These are phyloP conservation scores for Cantharellus cinnabarinus DNA, from an alignment of 768 basidiomycete species.

Conservation along the genomic window DNA sequence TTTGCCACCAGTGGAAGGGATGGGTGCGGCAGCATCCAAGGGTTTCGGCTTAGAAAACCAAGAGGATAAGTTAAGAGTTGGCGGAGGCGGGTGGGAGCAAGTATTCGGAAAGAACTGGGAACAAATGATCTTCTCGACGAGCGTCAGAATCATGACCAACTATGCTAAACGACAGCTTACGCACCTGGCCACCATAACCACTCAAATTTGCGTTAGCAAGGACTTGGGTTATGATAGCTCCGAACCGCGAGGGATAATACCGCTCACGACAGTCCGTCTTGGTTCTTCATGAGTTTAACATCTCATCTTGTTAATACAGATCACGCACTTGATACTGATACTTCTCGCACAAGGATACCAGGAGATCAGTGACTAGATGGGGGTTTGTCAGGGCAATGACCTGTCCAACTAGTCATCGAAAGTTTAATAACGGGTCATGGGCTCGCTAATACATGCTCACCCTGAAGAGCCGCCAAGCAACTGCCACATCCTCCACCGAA, in stretches of 20 bases:
- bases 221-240: slow-evolving; percentile 49
- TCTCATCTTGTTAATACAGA: neutral
- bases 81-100: slow-evolving; percentile 36
- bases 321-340: neutral
- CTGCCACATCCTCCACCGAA: slow-evolving; percentile 23
- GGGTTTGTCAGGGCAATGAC: neutral
- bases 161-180: neutral
- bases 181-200: slow-evolving; percentile 53
- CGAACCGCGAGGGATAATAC: slow-evolving; percentile 16
- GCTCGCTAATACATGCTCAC: neutral
- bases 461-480: slow-evolving; percentile 40
- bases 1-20: slow-evolving; percentile 34
- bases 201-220: slow-evolving; percentile 48
- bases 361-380: neutral
- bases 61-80: slow-evolving; percentile 37
- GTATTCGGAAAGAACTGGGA: slow-evolving; percentile 31
- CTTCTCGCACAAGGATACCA: neutral
- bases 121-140: slow-evolving; percentile 1
- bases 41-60: slow-evolving; percentile 72
- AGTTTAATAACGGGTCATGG: neutral
- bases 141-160: neutral
- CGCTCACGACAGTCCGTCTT: neutral
- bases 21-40: slow-evolving; percentile 29
- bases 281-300: neutral
- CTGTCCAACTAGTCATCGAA: neutral